Percentiles rank a stretch among this genome's conserved stretches.
phyloP scores from a whole-genome alignment of 108 stramenopile genomes.

The Cyclotella cryptica region DNA sequence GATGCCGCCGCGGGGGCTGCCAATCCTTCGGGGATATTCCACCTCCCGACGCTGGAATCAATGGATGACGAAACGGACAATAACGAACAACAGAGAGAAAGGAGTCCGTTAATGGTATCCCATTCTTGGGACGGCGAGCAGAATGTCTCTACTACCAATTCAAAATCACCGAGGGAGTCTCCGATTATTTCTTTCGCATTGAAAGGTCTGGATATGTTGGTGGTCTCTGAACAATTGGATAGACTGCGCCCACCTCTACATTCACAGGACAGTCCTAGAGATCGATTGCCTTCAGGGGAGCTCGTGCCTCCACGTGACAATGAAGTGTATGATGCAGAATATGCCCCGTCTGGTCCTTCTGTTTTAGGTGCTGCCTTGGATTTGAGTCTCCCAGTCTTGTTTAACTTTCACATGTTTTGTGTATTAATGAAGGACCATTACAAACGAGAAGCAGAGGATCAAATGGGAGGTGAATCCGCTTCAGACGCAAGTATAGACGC shows the following conservation, averaged over 20 bases:
- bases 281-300: conserved; percentile 11
- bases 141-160: too few relatives aligned
- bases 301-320: conserved; percentile 9
- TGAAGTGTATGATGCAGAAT: conserved; percentile 67
- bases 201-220: conserved; percentile 44
- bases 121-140: conserved; percentile 1
- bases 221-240: conserved; percentile 21
- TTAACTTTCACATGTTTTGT: conserved; percentile 92
- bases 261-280: conserved; percentile 19
- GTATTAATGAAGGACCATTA: conserved; percentile 62
- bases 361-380: conserved; percentile 87
- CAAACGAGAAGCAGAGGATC: conserved; percentile 33
- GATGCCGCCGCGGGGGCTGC: conserved; percentile 50
- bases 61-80: neutral
- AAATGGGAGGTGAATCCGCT: neutral
- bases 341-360: conserved; percentile 87
- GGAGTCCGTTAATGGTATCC: conserved; percentile 2
- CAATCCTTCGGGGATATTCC: neutral
- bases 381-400: conserved; percentile 83
- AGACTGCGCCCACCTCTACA: conserved; percentile 28
- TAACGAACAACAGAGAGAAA: conserved; percentile 7
- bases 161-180: conserved; percentile 8
- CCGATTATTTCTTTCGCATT: conserved; percentile 30
- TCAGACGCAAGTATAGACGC: neutral
- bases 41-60: neutral